phyloP scores from a whole-genome alignment of 1,284 basidiomycete species.

The Puccinia coronata region DNA sequence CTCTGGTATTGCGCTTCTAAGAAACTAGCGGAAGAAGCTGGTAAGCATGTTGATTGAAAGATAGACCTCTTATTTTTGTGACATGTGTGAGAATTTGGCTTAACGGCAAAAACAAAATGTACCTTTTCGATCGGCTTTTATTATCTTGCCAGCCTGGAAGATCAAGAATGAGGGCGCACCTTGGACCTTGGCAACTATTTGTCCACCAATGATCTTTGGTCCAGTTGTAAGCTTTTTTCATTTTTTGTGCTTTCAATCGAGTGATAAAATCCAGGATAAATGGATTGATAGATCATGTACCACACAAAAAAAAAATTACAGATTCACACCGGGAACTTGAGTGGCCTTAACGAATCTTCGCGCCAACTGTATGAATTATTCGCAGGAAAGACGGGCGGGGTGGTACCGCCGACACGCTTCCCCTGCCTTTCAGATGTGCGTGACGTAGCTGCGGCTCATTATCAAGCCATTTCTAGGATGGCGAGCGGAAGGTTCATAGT shows the following conservation, averaged over 20 bases:
- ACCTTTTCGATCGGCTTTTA: background rate
- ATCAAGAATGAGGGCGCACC: slow-evolving; percentile 65
- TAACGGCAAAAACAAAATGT: background rate
- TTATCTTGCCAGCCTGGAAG: slow-evolving; percentile 23
- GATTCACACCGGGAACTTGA: slow-evolving; percentile 28
- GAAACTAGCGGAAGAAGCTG: slow-evolving; percentile 63
- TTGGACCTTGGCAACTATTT: slow-evolving; percentile 66
- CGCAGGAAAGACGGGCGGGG: slow-evolving; percentile 10
- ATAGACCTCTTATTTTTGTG: background rate
- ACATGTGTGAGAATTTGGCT: background rate
- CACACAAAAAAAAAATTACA: background rate
- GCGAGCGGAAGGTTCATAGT: slow-evolving; percentile 22
- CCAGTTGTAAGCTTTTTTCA: slow-evolving; percentile 19
- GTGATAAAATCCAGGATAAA: background rate
- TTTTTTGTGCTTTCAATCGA: background rate
- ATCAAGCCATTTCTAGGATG: slow-evolving; percentile 2
- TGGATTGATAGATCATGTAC: background rate
- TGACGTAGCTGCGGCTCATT: slow-evolving; percentile 32
- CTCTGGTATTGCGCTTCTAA: slow-evolving; percentile 29
- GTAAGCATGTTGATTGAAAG: slow-evolving; percentile 61
- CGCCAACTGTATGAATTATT: slow-evolving; percentile 29
- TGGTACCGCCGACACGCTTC: slow-evolving; percentile 24
- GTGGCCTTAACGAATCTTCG: slow-evolving; percentile 24
- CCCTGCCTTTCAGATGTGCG: slow-evolving; percentile 27
- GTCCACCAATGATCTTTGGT: slow-evolving; percentile 63